phyloP scores from a whole-genome alignment of 352 stramenopile genomes.

The Elongisporangium senticosum region DNA sequence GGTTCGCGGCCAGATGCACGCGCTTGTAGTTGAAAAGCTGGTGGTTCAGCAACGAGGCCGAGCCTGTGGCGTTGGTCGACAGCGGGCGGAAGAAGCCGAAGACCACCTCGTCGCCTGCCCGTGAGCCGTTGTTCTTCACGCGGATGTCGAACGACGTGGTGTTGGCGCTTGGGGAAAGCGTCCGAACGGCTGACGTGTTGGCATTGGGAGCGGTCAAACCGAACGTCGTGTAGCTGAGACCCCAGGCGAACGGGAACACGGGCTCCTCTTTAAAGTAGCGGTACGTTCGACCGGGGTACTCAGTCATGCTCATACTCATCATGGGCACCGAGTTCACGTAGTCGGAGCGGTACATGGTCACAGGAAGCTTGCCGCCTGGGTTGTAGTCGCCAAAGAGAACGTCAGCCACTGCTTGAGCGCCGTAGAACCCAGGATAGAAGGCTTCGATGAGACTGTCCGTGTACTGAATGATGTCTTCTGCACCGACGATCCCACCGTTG shows the following conservation, averaged over 20 bases:
- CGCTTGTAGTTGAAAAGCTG: conserved; percentile 40
- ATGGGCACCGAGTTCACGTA: conserved; percentile 45
- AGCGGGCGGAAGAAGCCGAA: conserved; percentile 44
- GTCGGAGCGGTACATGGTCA: conserved; percentile 63
- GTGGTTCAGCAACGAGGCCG: conserved; percentile 42
- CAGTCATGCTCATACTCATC: conserved; percentile 75
- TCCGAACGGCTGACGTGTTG: not conserved
- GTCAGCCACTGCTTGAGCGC: conserved; percentile 45
- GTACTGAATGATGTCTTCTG: conserved; percentile 41
- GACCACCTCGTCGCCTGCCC: conserved; percentile 34
- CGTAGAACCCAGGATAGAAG: conserved; percentile 60
- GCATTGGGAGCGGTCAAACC: conserved; percentile 3
- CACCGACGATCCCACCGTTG: conserved; percentile 60
- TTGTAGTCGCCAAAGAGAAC: conserved; percentile 64
- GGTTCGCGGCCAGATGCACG: conserved; percentile 17
- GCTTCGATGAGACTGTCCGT: conserved; percentile 37
- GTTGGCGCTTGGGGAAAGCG: conserved; percentile 12
- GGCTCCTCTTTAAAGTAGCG: conserved; percentile 70
- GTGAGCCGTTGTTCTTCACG: conserved; percentile 25
- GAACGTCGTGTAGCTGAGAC: conserved; percentile 79
- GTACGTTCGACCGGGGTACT: conserved; percentile 68
- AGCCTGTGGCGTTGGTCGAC: conserved; percentile 27
- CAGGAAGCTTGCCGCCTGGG: conserved; percentile 49
- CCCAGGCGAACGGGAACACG: conserved; percentile 73
- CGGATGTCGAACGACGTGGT: conserved; percentile 21